These are phyloP conservation scores for Simplicillium sp. DNA, from an alignment of 2,329 filamentous ascomycete species.

Conservation along the genomic window DNA sequence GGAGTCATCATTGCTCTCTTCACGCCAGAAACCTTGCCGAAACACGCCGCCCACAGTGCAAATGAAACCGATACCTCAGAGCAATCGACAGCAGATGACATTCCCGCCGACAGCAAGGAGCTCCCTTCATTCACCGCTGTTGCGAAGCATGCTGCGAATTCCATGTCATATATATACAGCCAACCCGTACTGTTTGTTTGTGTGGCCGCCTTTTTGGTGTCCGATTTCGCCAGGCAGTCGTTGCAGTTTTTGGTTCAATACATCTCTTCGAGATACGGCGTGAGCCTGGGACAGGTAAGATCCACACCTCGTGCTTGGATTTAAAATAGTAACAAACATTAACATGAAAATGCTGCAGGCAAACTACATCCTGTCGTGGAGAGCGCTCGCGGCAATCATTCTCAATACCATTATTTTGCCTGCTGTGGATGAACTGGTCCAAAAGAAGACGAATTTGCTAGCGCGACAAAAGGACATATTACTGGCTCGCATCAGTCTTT, in stretches of 20 bases:
- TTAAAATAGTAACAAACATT: too few species aligned
- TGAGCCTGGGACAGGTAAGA: conserved; percentile 2
- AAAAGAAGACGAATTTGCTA: not conserved
- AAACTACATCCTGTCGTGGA: conserved; percentile 3
- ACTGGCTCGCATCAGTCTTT: conserved; percentile 1
- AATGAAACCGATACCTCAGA: not conserved
- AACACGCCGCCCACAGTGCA: not conserved
- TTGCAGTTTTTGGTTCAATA: conserved; percentile 4
- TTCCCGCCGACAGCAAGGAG: not conserved
- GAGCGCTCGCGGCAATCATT: conserved; percentile 1
- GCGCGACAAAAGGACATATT: conserved; percentile 1
- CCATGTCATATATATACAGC: not conserved
- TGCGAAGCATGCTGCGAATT: conserved; percentile 1
- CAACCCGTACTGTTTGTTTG: not conserved
- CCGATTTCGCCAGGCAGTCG: conserved; percentile 4
- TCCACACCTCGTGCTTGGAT: too few species aligned
- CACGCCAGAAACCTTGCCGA: conserved; percentile 1
- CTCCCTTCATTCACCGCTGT: not conserved
- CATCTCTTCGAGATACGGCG: conserved; percentile 1
- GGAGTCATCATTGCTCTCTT: not conserved
- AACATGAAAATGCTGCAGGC: not conserved
- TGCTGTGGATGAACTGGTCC: not conserved
- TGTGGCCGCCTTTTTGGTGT: conserved; percentile 2
- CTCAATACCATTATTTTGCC: conserved; percentile 2
- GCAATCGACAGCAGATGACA: too few species aligned